Evolutionary conservation across 2,329 filamentous ascomycete genomes (phyloP), one percentile per base, ranked within the genome.

Genomic region (Magnaporthiopsis incrustans): DNA sequence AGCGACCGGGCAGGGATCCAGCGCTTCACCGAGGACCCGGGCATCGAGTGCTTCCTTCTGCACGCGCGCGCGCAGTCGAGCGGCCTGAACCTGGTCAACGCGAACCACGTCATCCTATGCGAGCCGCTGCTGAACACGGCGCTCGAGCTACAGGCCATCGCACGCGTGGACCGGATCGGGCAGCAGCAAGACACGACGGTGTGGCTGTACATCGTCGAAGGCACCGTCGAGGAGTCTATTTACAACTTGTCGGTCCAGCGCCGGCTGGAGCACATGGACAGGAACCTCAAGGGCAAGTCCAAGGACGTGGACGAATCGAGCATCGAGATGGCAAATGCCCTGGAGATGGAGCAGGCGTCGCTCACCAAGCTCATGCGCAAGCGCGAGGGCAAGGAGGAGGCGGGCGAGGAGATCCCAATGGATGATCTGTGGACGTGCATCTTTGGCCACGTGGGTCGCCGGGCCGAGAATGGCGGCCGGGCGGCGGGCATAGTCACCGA

Each of bases 51-150:
- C 69, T 94, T 99, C 69, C 81, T 98, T 4, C 82, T 99, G 18
- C 92, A 97, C 72, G 93, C 93, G 7, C 90, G 92, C 68, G 90
- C 91, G 0, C 91, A 97, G 73, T 89, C 91, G 0, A 93, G 90
- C 1, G 95, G 95, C 0, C 81, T 99, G 35, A 98, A 96, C 67
- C 83, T 99, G 0, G 89, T 97, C 68, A 94, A 96, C 70, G 95
- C 94, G 5, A 97, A 87, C 60, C 92, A 98, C 72, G 92, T 98
- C 1, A 96, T 98, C 72, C 83, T 99, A 5, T 97, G 92, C 73
- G 95, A 99, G 73, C 95, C 95, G 2, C 80, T 98, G 4, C 86
- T 98, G 69, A 97, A 98, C 72, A 94, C 94, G 0, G 92, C 93
- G 0, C 86, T 99, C 22, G 95, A 98, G 75, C 82, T 98, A 12